Conservation (phyloP, 148 eudicot species). For the Persicaria tinctoria region DNA sequence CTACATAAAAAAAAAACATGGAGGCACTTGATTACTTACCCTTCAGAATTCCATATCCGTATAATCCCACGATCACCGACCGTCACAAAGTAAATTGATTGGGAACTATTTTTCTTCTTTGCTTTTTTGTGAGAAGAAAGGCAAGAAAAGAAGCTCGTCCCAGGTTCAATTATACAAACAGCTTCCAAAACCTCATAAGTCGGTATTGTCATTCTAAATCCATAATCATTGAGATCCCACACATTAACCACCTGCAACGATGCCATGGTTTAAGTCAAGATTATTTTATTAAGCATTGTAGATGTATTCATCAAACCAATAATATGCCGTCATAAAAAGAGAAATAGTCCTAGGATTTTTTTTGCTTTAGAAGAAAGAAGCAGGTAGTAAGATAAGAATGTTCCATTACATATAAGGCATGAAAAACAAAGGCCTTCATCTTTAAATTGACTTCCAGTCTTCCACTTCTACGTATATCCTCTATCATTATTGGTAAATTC, state of each 20-base stretch:
- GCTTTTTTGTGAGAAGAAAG: slow-evolving; percentile 30
- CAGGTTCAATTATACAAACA: slow-evolving; percentile 50
- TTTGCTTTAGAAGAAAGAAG: no score
- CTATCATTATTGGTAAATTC: neutral
- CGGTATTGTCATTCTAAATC: slow-evolving; percentile 50
- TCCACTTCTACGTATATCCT: neutral
- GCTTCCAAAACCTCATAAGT: slow-evolving; percentile 80
- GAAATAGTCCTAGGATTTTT: neutral
- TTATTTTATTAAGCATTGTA: neutral
- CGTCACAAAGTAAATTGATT: slow-evolving; percentile 57
- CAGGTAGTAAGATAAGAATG: neutral
- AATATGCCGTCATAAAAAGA: neutral
- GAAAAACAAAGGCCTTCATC: neutral
- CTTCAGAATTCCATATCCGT: slow-evolving; percentile 82
- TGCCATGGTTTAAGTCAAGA: neutral
- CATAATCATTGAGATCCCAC: slow-evolving; percentile 79
- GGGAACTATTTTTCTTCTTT: slow-evolving; percentile 33
- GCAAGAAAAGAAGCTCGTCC: slow-evolving; percentile 43
- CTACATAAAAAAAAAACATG: neutral
- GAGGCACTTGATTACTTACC: slow-evolving; percentile 36
- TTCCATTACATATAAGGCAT: neutral
- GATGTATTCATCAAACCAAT: neutral
- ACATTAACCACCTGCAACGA: slow-evolving; percentile 71
- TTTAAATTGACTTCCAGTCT: neutral
- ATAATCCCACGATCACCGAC: slow-evolving; percentile 96